Evolutionary conservation across 352 stramenopile species (phyloP), one percentile per base, ranked within the genome.

Genomic region (Aphanomyces invadans): DNA sequence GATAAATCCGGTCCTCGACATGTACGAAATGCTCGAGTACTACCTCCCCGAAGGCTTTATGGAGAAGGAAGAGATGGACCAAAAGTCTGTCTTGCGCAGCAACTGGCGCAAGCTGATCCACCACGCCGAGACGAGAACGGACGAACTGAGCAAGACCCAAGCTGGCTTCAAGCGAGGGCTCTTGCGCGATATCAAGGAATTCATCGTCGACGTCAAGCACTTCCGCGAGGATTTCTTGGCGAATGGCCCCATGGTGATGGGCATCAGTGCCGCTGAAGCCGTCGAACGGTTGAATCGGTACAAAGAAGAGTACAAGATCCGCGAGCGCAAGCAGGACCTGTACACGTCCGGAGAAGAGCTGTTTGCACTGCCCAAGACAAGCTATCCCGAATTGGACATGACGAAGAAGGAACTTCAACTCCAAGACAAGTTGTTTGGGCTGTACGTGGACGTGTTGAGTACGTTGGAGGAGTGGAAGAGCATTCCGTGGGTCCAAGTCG

Each of bases 11-110:
- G 96, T 99, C 45, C 83, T 99, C 55, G 95, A 98, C 54, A 98
- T 99, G 96, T 99, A 99, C 80, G 89, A 93, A 60, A 98, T 99
- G 92, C 82, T 98, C 21, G 90, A 97, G 71, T 93, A 92, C 42
- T 97, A 96, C 64, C 48, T 97, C 1, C 88, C 92, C 2, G 83
- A 95, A 28, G 92, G 90, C 2, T 99, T 98, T 73, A 99, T 99
- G 95, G 95, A 98, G 66, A 99, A 99, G 70, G 94, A 99, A 69
- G 97, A 99, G 71, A 98, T 99, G 77, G 97, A 99, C 64, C 97
- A 99, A 70, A 99, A 99, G 76, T 98, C 92, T 19, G 95, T 99
- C 17, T 75, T 99, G 5, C 88, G 90, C 28, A 95, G 88, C 61
- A 98, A 97, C 64, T 99, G 97, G 97, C 96, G 97, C 49, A 98